Conservation (phyloP, 257 asterid genomes). For the Solanum rostratum region DNA sequence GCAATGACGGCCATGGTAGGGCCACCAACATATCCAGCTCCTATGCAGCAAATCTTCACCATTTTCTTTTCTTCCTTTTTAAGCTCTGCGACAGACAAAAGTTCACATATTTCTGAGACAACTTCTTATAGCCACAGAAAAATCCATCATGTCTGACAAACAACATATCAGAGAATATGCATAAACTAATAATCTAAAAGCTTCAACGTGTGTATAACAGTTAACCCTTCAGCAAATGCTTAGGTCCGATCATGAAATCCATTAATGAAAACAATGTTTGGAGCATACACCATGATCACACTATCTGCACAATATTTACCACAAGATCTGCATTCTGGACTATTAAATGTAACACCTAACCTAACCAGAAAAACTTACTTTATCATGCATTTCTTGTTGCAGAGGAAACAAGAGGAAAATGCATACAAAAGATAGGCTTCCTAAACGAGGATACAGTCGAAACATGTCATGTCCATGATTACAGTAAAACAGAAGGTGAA, state of each 20-base stretch:
- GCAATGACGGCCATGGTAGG: slow-evolving; percentile 98
- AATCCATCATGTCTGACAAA: neutral
- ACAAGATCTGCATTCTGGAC: neutral
- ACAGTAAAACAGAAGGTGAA: neutral
- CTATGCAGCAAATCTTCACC: slow-evolving; percentile 98
- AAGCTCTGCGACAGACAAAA: slow-evolving; percentile 14
- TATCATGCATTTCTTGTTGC: neutral
- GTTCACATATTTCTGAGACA: neutral
- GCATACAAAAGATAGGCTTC: neutral
- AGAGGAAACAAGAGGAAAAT: neutral
- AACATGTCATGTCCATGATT: neutral
- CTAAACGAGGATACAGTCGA: neutral
- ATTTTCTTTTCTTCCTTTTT: slow-evolving; percentile 23
- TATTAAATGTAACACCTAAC: neutral
- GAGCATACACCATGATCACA: neutral
- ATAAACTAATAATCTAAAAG: neutral
- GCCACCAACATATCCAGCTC: slow-evolving; percentile 92
- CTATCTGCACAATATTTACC: neutral
- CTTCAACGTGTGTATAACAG: neutral
- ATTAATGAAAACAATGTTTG: neutral
- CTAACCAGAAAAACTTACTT: neutral
- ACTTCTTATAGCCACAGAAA: neutral
- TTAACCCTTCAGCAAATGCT: neutral
- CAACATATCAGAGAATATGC: neutral
- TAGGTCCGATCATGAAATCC: neutral